Conservation (phyloP, 2,329 filamentous ascomycete species). For the Trichoderma citrinoviride region DNA sequence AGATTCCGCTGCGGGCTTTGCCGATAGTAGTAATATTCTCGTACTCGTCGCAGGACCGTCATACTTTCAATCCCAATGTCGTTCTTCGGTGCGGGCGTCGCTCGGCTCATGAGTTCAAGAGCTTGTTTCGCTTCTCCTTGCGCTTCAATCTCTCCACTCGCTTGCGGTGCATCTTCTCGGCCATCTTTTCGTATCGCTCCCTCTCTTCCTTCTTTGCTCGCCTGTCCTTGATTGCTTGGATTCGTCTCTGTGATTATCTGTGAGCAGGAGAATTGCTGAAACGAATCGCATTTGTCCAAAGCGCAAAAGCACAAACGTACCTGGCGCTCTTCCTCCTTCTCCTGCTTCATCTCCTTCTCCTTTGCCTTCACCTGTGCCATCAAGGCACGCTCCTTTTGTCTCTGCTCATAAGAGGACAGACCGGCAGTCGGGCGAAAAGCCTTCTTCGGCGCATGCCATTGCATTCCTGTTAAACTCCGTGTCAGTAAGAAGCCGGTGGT, state of each 20-base stretch:
- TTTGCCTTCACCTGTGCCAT: slow-evolving; percentile 80
- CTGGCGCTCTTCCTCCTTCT: slow-evolving; percentile 86
- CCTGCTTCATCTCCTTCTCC: slow-evolving; percentile 93
- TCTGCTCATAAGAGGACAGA: slow-evolving; percentile 74
- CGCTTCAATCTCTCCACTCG: slow-evolving; percentile 88
- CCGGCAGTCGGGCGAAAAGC: slow-evolving; percentile 82
- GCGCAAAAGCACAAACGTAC: slow-evolving; percentile 44
- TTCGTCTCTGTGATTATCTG: slow-evolving; percentile 56
- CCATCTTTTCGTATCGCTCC: slow-evolving; percentile 88
- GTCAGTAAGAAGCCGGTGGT: background rate
- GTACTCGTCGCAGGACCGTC: too few species aligned
- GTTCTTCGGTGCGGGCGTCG: slow-evolving; percentile 3
- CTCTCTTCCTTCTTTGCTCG: slow-evolving; percentile 88
- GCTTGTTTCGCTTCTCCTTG: slow-evolving; percentile 93
- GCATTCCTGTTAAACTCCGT: slow-evolving; percentile 65
- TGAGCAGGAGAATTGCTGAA: slow-evolving; percentile 4
- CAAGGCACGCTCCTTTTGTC: slow-evolving; percentile 66
- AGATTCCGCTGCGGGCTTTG: background rate
- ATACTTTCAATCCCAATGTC: background rate
- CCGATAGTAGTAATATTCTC: background rate
- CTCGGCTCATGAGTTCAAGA: slow-evolving; percentile 60
- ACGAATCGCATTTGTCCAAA: background rate
- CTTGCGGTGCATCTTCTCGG: slow-evolving; percentile 97
- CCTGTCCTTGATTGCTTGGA: slow-evolving; percentile 80
- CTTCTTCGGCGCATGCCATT: slow-evolving; percentile 83